Percentiles rank a stretch among this genome's conserved stretches.
Evolutionary conservation across 768 basidiomycete genomes (phyloP).

Genomic region (Kwoniella heveanensis): DNA sequence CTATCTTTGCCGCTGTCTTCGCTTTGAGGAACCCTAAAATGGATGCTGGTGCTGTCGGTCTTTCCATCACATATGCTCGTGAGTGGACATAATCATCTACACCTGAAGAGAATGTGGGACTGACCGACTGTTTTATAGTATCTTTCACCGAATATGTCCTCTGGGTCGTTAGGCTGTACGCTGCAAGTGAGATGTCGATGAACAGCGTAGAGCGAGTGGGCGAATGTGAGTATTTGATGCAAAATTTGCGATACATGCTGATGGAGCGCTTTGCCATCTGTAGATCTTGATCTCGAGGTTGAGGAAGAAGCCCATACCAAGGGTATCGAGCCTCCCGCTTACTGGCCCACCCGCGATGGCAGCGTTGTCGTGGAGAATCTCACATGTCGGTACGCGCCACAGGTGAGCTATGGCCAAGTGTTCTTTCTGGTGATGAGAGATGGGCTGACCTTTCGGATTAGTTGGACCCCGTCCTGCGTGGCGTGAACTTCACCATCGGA

Average conservation of each 20-base stretch:
- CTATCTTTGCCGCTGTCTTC: conserved; percentile 54
- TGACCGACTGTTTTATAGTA: conserved; percentile 19
- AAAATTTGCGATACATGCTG: not conserved
- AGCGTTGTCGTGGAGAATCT: conserved; percentile 56
- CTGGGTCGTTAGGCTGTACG: conserved; percentile 58
- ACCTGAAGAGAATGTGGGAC: not conserved
- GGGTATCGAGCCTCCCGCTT: conserved; percentile 57
- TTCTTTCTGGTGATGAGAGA: not conserved
- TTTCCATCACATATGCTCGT: conserved; percentile 49
- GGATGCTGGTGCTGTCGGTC: conserved; percentile 54
- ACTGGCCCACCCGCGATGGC: conserved; percentile 56
- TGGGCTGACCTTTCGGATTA: conserved; percentile 15
- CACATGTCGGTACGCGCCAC: conserved; percentile 53
- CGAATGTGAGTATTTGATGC: conserved; percentile 48
- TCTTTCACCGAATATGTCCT: conserved; percentile 57
- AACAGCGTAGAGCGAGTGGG: conserved; percentile 60
- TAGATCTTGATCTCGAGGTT: conserved; percentile 53
- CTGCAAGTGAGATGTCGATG: conserved; percentile 51
- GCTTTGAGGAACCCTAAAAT: conserved; percentile 51
- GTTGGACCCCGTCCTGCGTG: conserved; percentile 56
- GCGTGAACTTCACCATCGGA: conserved; percentile 56
- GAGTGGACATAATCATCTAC: conserved; percentile 9
- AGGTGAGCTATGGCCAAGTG: conserved; percentile 24
- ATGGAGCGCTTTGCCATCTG: conserved; percentile 6
- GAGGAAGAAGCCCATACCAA: conserved; percentile 47